These are phyloP conservation scores for Megacollybia marginata DNA, from an alignment of 768 basidiomycete species.

Conservation along the genomic window DNA sequence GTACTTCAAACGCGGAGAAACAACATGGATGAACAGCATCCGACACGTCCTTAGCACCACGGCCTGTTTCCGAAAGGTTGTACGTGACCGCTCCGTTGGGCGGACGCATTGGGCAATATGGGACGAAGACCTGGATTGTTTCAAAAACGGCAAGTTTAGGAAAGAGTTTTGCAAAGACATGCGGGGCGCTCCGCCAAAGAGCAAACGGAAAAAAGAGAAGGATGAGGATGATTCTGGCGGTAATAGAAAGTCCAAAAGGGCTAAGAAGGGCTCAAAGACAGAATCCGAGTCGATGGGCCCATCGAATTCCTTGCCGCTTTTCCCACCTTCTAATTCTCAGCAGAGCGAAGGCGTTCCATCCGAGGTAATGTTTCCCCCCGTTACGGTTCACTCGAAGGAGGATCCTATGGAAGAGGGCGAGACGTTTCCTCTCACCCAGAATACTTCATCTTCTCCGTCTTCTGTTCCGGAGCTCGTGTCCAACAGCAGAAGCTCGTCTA, in stretches of 20 bases:
- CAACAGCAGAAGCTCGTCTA: constrained; percentile 59
- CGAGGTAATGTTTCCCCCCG: no score
- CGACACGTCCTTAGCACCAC: constrained; percentile 95
- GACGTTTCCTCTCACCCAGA: constrained; percentile 9
- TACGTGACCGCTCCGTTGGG: constrained; percentile 69
- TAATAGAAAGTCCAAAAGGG: constrained; percentile 38
- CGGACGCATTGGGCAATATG: constrained; percentile 86
- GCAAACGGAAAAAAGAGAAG: constrained; percentile 13
- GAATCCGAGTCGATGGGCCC: neutral
- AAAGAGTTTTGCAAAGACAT: constrained; percentile 52
- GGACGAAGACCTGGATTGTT: constrained; percentile 77
- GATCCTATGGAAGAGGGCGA: neutral
- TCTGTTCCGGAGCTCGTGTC: constrained; percentile 59
- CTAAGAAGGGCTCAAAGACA: constrained; percentile 29
- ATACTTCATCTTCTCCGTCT: constrained; percentile 27
- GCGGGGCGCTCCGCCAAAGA: constrained; percentile 27
- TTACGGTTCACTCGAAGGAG: no score
- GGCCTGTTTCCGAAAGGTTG: constrained; percentile 81
- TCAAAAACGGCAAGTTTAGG: constrained; percentile 75
- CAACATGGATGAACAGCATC: constrained; percentile 98
- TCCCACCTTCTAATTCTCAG: no score
- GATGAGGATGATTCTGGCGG: constrained; percentile 29
- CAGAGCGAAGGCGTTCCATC: no score
- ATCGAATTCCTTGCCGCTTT: no score
- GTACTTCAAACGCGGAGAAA: constrained; percentile 85